Base-by-base conservation (phyloP, 495 filamentous ascomycete species). In the Lophiostoma macrostomum region DNA sequence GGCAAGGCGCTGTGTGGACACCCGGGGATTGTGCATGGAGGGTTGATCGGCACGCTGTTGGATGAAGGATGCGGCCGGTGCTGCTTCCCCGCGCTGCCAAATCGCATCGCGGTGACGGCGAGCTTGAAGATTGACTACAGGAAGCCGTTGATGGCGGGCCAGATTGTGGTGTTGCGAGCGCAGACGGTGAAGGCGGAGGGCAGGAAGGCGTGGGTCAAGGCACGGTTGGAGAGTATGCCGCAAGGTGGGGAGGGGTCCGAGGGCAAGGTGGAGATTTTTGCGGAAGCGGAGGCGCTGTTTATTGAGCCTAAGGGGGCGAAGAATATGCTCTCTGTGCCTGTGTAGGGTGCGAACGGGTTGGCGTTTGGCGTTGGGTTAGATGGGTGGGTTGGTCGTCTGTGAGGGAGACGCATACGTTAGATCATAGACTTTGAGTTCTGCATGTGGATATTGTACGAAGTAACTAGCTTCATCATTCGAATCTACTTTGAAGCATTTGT, bases 191-290 rank as follows among this genome's bases (percentile, higher is more conserved):
- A 87, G 74, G 87, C 90, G 7, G 91, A 97, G 66, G 94, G 93
- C 5, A 78, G 93, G 54, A 98, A 98, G 70, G 93, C 91, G 18
- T 98, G 91, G 91, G 91, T 96, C 5, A 84, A 90, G 70, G 94
- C 88, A 18, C 80, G 81, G 57, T 86, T 98, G 60, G 91, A 96
- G 77, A 86, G n/a, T n/a, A n/a, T n/a, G n/a, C n/a, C 88, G 19
- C 74, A 96, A 11, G 80, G 81, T 30, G 74, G 71, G 40, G 73
- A 58, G 77, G 77, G 31, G 80, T 79, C 14, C 73, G 58, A 56
- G 20, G 55, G 39, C 31, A 44, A 43, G 46, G 32, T 28, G 6
- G 42, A 78, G 10, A 78, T 90, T 20, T 69, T 93, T 37, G 86
- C 81, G 23, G 85, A 90, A 71, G 88, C 87, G 12, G 85, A 84